Evolutionary conservation across 371 early-diverging fungal species (phyloP), one percentile per base, ranked within the genome.

Genomic region (Sanchytrium tribonematis): DNA sequence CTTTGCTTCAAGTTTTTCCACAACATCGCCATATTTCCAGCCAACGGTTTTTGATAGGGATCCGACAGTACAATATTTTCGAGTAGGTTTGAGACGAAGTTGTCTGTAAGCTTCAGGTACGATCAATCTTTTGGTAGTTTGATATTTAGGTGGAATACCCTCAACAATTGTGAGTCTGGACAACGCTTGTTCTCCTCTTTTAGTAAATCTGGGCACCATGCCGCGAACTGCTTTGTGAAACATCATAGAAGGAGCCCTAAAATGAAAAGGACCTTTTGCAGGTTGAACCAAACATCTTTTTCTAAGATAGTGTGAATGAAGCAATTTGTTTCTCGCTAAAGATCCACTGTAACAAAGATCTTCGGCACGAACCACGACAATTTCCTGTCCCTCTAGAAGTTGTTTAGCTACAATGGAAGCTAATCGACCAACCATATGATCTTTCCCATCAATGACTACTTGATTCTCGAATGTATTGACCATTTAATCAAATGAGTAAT

Each of bases 211-310:
- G 71, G 97, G 97, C 75, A 98, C 78, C 99, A 99, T 99, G 76
- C 98, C 97, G 76, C 97, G 90, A 79, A 98, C 84, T 68, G 91
- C 85, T 79, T 93, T 90, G 84, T 87, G 90, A 84, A 99, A 91
- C 84, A 93, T 90, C 80, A 91, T 92, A 71, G 93, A 93, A 70
- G 99, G 99, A 74, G 97, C 96, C 68, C 80, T 80, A 90, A 94
- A 97, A 80, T 99, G 99, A 91, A 95, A 98, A 67, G 98, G 88
- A 77, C 99, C 99, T 75, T 86, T 89, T 71, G 79, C 78, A 78
- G 99, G 99, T 87, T 99, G 99, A 76, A 97, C 90, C 77, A 94
- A 74, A 80, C 91, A 90, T 79, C 98, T 96, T 89, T 99, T 99
- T 82, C 88, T 88, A 79, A 97, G 85, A 86, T 88, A 98, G 76